Evolutionary conservation across 148 eudicot genomes (phyloP), one percentile per base, ranked within the genome.

Genomic region (Agrostemma githago): DNA sequence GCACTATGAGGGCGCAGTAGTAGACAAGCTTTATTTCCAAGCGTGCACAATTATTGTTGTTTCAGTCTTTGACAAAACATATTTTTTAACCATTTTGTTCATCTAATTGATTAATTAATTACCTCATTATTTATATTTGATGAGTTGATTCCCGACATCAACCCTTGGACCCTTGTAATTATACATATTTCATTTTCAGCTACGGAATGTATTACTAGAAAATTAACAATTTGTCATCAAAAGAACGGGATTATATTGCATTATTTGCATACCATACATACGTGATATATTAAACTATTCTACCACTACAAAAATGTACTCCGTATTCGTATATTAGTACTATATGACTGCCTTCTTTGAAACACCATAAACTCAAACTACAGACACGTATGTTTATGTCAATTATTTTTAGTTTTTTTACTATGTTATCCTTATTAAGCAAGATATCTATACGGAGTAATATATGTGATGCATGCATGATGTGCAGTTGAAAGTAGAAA

Each of bases 21-120:
- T 43, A 17, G 54, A 67, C 71, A 67, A 67, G 53, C 15, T 44
- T 44, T 9, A 34, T 74, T 74, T 44, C 37, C 76, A 73, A 43
- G 76, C 68, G 46, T 66, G 40, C 39, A 56, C 46, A 53, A 53
- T 65, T 64, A 1, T 43, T 2, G 54, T 17, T 67, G 34, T 67
- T 44, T 44, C 9, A 44, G 51, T 44, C 51, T 44, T 44, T 44
- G 56, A 67, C 71, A 1, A 67, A 44, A 34, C 41, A 66, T 67
- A 67, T 67, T 67, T 43, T 67, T 67, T 43, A 67, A 41, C 37
- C 53, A 66, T 66, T 26, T 42, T 66, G 14, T 42, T 67, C 37
- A 26, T 26, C 34, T 26, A 26, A 26, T 5, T 11, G 0, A n/a
- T 5, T 11, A 2, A n/a, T 58, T 67, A 42, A 67, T 67, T 43